A percentile compares a stretch with the other conserved stretches of the same genome.
Conservation (phyloP, 192 early-diverging fungal genomes). For the Coemansia sp. region DNA sequence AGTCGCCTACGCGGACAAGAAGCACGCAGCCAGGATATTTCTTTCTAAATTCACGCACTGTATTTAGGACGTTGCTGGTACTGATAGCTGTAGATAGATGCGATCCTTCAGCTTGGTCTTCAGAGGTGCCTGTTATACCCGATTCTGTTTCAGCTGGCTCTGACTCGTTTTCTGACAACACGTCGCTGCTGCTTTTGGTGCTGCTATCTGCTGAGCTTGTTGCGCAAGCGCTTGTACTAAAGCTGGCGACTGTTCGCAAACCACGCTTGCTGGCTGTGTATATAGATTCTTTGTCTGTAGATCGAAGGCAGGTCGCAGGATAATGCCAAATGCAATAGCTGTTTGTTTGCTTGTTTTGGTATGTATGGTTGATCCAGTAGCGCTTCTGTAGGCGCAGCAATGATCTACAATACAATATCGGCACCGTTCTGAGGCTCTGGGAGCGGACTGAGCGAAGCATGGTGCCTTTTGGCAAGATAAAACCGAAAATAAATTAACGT, state of each 20-base stretch:
- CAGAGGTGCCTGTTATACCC: not conserved
- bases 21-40: conserved; percentile 69
- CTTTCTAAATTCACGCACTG: conserved; percentile 58
- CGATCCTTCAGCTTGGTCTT: not conserved
- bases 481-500: too few species aligned
- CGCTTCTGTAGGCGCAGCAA: not conserved
- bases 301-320: too few species aligned
- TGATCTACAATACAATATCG: too few species aligned
- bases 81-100: conserved; percentile 8
- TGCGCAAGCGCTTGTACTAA: not conserved
- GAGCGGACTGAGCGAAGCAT: too few species aligned
- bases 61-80: conserved; percentile 40
- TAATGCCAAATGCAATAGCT: not conserved
- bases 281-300: too few species aligned
- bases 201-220: not conserved
- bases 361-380: not conserved
- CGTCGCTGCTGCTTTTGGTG: not conserved
- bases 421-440: too few species aligned
- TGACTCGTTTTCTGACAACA: not conserved
- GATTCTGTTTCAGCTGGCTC: not conserved
- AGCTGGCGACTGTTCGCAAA: not conserved
- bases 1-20: conserved; percentile 74
- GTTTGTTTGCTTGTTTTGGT: not conserved
- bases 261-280: too few species aligned
- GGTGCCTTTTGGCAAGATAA: too few species aligned